Conservation (phyloP, 2,329 filamentous ascomycete species). For the Byssoonygena ceratinophila region DNA sequence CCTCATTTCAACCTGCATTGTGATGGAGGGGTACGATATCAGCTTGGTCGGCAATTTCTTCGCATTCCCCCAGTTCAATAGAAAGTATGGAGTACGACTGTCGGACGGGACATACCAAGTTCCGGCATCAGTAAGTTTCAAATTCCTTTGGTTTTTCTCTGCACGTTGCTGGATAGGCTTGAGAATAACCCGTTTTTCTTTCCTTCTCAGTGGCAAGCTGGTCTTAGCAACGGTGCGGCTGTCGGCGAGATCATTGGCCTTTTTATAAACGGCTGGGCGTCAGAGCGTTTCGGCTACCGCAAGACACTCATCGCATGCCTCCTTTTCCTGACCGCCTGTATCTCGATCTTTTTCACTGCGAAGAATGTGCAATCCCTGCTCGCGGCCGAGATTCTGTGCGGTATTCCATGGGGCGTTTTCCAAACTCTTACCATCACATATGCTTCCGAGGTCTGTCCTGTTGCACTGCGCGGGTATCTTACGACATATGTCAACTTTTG, state of each 20-base stretch:
- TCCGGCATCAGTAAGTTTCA: constrained; percentile 26
- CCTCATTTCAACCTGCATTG: constrained; percentile 79
- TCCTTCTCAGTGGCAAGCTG: constrained; percentile 36
- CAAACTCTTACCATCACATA: constrained; percentile 41
- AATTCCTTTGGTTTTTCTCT: constrained; percentile 6
- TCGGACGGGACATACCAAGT: constrained; percentile 32
- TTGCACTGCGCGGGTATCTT: constrained; percentile 36
- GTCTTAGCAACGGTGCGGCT: constrained; percentile 36
- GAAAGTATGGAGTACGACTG: constrained; percentile 31
- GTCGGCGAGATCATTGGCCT: constrained; percentile 42
- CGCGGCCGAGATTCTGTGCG: constrained; percentile 43
- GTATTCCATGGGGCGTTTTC: constrained; percentile 45
- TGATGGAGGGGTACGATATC: constrained; percentile 85
- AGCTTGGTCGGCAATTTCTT: constrained; percentile 74
- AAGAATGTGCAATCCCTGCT: constrained; percentile 39
- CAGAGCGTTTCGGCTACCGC: constrained; percentile 44
- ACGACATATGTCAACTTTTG: constrained; percentile 41
- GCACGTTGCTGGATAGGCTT: background rate
- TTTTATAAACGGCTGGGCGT: constrained; percentile 43
- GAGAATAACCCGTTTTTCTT: constrained; percentile 9
- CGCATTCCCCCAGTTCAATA: constrained; percentile 34
- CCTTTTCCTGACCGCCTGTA: constrained; percentile 38
- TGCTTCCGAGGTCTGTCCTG: constrained; percentile 40
- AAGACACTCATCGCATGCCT: constrained; percentile 43
- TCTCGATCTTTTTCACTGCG: constrained; percentile 44